Percentiles rank a stretch among this genome's conserved stretches.
These are phyloP conservation scores for Juglanconis juglandina DNA, from an alignment of 2,329 filamentous ascomycete species.

Conservation along the genomic window DNA sequence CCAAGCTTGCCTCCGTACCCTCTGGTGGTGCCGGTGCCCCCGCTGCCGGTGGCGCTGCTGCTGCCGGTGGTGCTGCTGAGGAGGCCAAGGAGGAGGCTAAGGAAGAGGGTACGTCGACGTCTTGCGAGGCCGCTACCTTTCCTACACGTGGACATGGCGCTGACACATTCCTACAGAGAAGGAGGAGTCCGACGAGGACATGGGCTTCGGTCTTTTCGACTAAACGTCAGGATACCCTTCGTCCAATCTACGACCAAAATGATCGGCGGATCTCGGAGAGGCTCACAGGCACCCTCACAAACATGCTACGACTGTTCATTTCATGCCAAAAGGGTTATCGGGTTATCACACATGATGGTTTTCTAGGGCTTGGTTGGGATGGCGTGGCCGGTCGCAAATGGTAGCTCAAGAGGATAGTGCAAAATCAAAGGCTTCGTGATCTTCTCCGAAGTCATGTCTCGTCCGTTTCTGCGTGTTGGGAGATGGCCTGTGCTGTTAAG, in stretches of 20 bases:
- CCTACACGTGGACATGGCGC: constrained; percentile 2
- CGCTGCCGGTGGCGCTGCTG: constrained; percentile 65
- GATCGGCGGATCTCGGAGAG: constrained; percentile 6
- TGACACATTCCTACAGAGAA: constrained; percentile 45
- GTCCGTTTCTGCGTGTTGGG: too few relatives aligned
- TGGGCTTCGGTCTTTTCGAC: constrained; percentile 75
- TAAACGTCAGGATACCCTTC: constrained; percentile 43
- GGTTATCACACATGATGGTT: constrained; percentile 7
- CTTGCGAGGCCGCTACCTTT: constrained; percentile 1
- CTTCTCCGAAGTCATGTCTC: not conserved
- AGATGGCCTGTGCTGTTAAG: too few relatives aligned
- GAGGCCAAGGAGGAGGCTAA: constrained; percentile 63
- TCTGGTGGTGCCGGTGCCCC: constrained; percentile 70
- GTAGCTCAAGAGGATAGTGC: constrained; percentile 10
- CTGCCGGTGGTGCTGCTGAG: constrained; percentile 62
- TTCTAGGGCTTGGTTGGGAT: constrained; percentile 7
- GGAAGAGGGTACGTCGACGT: constrained; percentile 70
- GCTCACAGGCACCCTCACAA: constrained; percentile 13
- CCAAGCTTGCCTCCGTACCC: constrained; percentile 97
- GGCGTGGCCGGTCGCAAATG: constrained; percentile 4
- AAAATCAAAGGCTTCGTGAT: constrained; percentile 9
- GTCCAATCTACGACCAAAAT: not conserved
- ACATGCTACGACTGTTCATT: constrained; percentile 24
- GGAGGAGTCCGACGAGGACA: constrained; percentile 72
- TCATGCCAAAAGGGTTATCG: constrained; percentile 28